Percentiles rank a stretch among this genome's conserved stretches.
phyloP scores from a whole-genome alignment of 129 eudicot genomes.

The Cynara cardunculus region DNA sequence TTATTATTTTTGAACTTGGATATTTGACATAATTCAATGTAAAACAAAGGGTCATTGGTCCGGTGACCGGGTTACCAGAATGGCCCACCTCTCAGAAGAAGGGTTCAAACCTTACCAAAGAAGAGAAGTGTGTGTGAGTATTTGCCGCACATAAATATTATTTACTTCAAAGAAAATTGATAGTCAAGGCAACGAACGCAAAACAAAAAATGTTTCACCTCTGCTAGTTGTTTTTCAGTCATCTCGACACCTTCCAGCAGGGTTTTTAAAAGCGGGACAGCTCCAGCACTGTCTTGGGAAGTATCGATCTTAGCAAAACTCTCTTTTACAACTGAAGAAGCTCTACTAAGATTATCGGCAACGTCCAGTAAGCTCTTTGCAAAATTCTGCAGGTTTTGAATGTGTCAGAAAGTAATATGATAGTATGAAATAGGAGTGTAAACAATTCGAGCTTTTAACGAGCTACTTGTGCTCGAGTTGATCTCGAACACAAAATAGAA shows the following conservation, averaged over 20 bases:
- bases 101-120: background rate
- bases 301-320: constrained; percentile 63
- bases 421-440: background rate
- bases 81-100: background rate
- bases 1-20: too few species aligned
- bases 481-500: too few species aligned
- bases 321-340: constrained; percentile 73
- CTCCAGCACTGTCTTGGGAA: constrained; percentile 62
- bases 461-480: background rate
- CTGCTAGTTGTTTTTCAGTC: constrained; percentile 82
- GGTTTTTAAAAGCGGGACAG: constrained; percentile 69
- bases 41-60: background rate
- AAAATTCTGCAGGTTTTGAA: constrained; percentile 53
- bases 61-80: background rate
- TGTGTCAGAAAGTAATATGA: background rate
- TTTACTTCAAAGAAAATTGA: background rate
- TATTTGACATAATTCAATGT: background rate
- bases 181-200: background rate
- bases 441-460: background rate
- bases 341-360: constrained; percentile 75
- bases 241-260: constrained; percentile 89
- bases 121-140: background rate
- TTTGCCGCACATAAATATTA: background rate
- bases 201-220: constrained; percentile 34
- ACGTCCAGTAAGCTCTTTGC: constrained; percentile 75